Base-by-base conservation (phyloP, 345 rosid genomes). In the Salix caprea region DNA sequence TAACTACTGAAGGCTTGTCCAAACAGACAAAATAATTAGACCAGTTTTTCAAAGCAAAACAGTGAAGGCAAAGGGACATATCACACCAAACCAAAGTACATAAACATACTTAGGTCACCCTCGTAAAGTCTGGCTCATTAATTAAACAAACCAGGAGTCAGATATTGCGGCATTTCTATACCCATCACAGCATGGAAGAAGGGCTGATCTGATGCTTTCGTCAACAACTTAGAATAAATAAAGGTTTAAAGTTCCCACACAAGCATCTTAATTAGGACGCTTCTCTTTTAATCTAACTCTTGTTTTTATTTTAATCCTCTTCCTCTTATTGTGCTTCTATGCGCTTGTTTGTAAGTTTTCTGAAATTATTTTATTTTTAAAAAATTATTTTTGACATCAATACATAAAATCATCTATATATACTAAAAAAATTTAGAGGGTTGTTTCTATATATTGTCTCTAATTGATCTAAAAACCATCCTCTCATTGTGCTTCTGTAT, bases 101-200 rank as follows among this genome's bases (percentile, higher is more conserved):
- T 34, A 13, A 73, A 60, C 30, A 2, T 26, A 12, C 11, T 28
- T 42, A 15, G 39, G 28, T 28, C 28, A 11, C 18, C 26, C 4
- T 24, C 58, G 2, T 26, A 16, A 21, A 11, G n/a, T 26, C 37
- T 19, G 9, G 10, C 50, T 30, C 36, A 9, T 21, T 67, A 5
- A 18, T 46, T 13, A 74, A 48, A 75, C 32, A 42, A 30, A 30
- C 15, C 21, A 50, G 42, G 30, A 72, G 78, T 76, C 80, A 72
- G 73, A 76, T 68, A 76, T 75, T 65, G 61, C 82, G 82, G 82
- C 82, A 48, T 52, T 16, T 44, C 37, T 36, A 5, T 36, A 28
- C 48, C 73, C 48, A 73, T 73, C 56, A 46, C 18, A 23, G 54
- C 30, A 21, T 19, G 30, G 60, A 28, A 11, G 26, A 32, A 6